Percentiles rank a stretch among this genome's conserved stretches.
These are phyloP conservation scores for Phialemonium atrogriseum DNA, from an alignment of 2,329 filamentous ascomycete species.

Conservation along the genomic window DNA sequence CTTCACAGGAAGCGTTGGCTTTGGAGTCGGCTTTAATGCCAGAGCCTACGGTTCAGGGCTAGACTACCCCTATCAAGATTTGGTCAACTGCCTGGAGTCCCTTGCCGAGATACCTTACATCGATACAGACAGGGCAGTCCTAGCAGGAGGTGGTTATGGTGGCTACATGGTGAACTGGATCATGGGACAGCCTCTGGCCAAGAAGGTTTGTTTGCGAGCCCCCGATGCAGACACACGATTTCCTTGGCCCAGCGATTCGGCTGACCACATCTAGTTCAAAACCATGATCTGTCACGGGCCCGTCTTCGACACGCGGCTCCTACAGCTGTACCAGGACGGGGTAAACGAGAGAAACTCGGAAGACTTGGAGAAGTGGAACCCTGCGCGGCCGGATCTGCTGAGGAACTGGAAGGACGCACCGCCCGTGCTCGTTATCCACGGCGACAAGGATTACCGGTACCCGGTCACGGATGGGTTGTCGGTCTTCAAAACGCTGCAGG, in stretches of 20 bases:
- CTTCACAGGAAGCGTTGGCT: slow-evolving; percentile 49
- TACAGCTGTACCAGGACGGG: slow-evolving; percentile 18
- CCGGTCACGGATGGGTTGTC: slow-evolving; percentile 47
- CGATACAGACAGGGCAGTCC: slow-evolving; percentile 42
- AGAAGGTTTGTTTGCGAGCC: slow-evolving; percentile 25
- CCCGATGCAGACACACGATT: too few relatives aligned
- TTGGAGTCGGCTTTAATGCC: slow-evolving; percentile 32
- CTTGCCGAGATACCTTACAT: slow-evolving; percentile 43
- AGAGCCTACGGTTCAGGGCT: slow-evolving; percentile 45
- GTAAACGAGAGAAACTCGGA: slow-evolving; percentile 22
- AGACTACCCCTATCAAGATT: slow-evolving; percentile 44
- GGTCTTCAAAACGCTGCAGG: slow-evolving; percentile 65
- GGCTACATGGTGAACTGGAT: slow-evolving; percentile 55
- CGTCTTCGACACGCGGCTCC: slow-evolving; percentile 24
- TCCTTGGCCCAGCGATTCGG: too few relatives aligned
- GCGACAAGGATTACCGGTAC: slow-evolving; percentile 56
- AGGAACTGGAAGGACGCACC: slow-evolving; percentile 49
- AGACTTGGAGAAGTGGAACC: slow-evolving; percentile 43
- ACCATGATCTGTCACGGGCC: slow-evolving; percentile 47
- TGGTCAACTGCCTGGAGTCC: slow-evolving; percentile 43
- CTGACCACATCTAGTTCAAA: slow-evolving; percentile 37
- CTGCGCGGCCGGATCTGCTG: slow-evolving; percentile 34
- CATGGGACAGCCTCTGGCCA: slow-evolving; percentile 42
- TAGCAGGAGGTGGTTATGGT: slow-evolving; percentile 46
- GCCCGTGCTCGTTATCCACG: slow-evolving; percentile 67